phyloP scores from a whole-genome alignment of 2,329 filamentous ascomycete genomes.

The Botrytis paeoniae region DNA sequence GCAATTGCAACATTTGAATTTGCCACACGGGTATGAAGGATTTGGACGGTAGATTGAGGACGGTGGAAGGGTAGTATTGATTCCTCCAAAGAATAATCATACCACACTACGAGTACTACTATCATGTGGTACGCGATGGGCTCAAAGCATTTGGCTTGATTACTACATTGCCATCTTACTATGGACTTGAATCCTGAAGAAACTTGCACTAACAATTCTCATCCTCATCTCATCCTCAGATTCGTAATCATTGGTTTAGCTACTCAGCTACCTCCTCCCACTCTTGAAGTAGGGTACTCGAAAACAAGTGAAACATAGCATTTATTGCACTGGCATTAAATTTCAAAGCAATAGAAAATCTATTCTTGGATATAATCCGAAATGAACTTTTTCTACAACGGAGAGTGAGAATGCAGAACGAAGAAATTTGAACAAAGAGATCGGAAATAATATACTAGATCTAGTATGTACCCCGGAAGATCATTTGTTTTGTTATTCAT shows the following conservation, averaged over 20 bases:
- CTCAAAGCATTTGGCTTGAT: neutral
- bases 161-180: neutral
- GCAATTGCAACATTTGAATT: neutral
- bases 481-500: neutral
- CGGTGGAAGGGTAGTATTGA: neutral
- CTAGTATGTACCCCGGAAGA: neutral
- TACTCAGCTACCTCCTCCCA: neutral
- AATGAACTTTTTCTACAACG: neutral
- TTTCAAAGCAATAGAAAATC: neutral
- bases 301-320: neutral
- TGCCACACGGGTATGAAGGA: neutral
- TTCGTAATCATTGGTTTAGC: neutral
- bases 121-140: neutral
- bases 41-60: neutral
- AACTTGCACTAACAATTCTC: neutral
- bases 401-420: neutral
- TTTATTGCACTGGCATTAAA: neutral
- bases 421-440: neutral
- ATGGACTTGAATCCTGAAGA: neutral
- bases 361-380: neutral
- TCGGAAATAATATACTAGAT: neutral
- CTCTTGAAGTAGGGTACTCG: neutral
- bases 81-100: neutral
- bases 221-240: neutral
- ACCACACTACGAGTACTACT: neutral